Conservation (phyloP, 2,329 filamentous ascomycete species). For the Peltaster fructicola region DNA sequence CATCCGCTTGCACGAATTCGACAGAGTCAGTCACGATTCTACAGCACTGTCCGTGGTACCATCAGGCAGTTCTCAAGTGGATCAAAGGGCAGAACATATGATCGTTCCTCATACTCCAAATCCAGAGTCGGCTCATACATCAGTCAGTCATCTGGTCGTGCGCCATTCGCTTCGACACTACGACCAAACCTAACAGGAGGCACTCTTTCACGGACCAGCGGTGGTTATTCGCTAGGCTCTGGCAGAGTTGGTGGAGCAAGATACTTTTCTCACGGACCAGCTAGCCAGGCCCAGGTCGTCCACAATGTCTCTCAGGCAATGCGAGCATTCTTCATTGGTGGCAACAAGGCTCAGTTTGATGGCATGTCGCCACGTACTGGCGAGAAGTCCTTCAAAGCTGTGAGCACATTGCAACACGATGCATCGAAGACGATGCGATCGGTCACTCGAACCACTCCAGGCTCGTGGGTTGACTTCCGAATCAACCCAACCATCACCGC, state of each 20-base stretch:
- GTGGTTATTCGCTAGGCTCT: constrained; percentile 59
- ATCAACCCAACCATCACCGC: constrained; percentile 82
- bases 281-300: constrained; percentile 73
- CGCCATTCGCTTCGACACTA: constrained; percentile 75
- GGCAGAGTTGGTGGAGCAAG: constrained; percentile 54
- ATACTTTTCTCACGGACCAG: constrained; percentile 80
- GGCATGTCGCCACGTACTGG: constrained; percentile 51
- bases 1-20: constrained; percentile 45
- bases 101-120: constrained; percentile 35
- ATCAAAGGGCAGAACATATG: constrained; percentile 24
- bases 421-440: constrained; percentile 48
- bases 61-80: constrained; percentile 36
- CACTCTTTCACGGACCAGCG: constrained; percentile 64
- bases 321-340: constrained; percentile 80
- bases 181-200: constrained; percentile 86
- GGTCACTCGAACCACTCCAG: constrained; percentile 41
- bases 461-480: constrained; percentile 76
- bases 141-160: constrained; percentile 49
- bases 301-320: constrained; percentile 91
- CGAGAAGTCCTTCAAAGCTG: constrained; percentile 59
- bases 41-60: constrained; percentile 36
- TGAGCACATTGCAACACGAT: constrained; percentile 60
- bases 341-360: constrained; percentile 75
- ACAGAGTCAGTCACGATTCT: constrained; percentile 46
- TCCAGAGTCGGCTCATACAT: constrained; percentile 40